Conservation (phyloP, 352 stramenopile species). For the Phytophthora colocasiae region DNA sequence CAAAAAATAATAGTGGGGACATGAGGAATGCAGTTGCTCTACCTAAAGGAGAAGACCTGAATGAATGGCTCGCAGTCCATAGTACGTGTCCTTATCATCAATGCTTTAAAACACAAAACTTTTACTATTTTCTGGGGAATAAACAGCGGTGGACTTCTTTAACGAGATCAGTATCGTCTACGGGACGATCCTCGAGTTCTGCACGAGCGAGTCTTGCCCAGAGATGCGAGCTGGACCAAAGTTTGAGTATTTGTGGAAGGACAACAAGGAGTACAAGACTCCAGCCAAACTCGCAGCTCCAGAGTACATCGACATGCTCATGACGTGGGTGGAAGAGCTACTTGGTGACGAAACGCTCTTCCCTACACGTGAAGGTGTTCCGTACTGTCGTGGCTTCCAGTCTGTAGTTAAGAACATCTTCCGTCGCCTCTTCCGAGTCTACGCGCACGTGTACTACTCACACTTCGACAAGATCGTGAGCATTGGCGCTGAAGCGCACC, state of each 20-base stretch:
- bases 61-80: slow-evolving; percentile 94
- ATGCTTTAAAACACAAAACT: no score
- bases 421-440: slow-evolving; percentile 96
- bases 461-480: slow-evolving; percentile 96
- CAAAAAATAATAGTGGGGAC: slow-evolving; percentile 53
- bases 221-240: slow-evolving; percentile 83
- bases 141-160: slow-evolving; percentile 93
- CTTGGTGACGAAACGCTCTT: slow-evolving; percentile 86
- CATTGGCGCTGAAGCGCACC: slow-evolving; percentile 94
- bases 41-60: slow-evolving; percentile 84
- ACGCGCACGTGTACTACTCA: slow-evolving; percentile 97
- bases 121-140: slow-evolving; percentile 1
- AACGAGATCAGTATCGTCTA: slow-evolving; percentile 95
- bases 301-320: slow-evolving; percentile 94
- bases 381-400: slow-evolving; percentile 88
- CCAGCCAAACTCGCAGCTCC: slow-evolving; percentile 74
- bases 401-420: slow-evolving; percentile 94
- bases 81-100: slow-evolving; percentile 45
- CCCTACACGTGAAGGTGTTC: slow-evolving; percentile 61
- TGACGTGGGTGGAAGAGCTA: slow-evolving; percentile 92
- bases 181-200: slow-evolving; percentile 89
- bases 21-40: slow-evolving; percentile 70
- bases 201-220: slow-evolving; percentile 65
- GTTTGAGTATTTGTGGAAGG: slow-evolving; percentile 93
- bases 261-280: slow-evolving; percentile 76